phyloP scores from a whole-genome alignment of 1,139 yeast genomes.

The Lodderomyces elongisporus region DNA sequence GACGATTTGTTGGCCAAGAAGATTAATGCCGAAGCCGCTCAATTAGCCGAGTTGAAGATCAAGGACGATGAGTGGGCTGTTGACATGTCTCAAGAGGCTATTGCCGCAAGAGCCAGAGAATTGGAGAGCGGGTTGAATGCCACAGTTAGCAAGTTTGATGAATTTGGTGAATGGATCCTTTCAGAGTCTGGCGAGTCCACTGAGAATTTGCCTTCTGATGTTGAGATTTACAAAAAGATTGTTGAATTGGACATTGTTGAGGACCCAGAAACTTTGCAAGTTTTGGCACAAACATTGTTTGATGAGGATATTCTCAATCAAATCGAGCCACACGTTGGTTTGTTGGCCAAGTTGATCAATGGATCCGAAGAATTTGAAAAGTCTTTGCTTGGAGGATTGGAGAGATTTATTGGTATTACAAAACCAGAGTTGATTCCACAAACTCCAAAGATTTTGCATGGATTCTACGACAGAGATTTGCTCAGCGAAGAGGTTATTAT shows the following conservation, averaged over 20 bases:
- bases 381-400: constrained; percentile 92
- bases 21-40: constrained; percentile 82
- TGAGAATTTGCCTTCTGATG: constrained; percentile 67
- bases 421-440: constrained; percentile 68
- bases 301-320: constrained; percentile 73
- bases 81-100: constrained; percentile 96
- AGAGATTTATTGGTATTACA: constrained; percentile 83
- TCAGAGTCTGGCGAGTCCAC: constrained; percentile 48
- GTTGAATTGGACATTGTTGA: constrained; percentile 69
- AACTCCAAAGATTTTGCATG: constrained; percentile 77
- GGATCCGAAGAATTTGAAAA: constrained; percentile 66
- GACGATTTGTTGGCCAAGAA: constrained; percentile 77
- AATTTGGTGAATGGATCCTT: constrained; percentile 88
- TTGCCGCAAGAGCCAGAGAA: constrained; percentile 86
- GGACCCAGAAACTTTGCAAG: constrained; percentile 79
- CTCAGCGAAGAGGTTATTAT: constrained; percentile 76
- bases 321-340: constrained; percentile 72
- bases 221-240: constrained; percentile 89
- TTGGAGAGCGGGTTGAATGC: constrained; percentile 41
- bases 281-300: constrained; percentile 84
- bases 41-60: constrained; percentile 56
- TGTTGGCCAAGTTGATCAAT: constrained; percentile 71
- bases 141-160: constrained; percentile 15
- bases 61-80: constrained; percentile 97
- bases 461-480: constrained; percentile 77